Percentiles rank a stretch among this genome's conserved stretches.
phyloP scores from a whole-genome alignment of 2,329 filamentous ascomycete species.

The Fusarium sublunatum region DNA sequence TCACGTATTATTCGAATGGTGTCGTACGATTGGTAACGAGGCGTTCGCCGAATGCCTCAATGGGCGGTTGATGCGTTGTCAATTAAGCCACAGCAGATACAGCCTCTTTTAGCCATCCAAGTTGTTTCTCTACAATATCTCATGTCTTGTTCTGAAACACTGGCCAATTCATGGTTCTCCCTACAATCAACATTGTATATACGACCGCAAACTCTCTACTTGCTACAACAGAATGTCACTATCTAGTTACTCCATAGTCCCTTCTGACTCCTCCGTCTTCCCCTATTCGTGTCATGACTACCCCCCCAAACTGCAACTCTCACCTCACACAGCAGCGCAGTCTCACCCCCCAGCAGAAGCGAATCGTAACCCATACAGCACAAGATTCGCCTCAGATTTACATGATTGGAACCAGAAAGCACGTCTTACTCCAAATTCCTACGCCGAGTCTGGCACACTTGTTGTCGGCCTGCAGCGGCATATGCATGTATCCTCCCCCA shows the following conservation, averaged over 20 bases:
- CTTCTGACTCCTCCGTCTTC: not conserved
- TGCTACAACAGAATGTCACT: too few relatives aligned
- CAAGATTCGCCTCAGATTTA: constrained; percentile 34
- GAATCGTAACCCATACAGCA: constrained; percentile 12
- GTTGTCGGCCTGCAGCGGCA: constrained; percentile 39
- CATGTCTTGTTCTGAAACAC: not conserved
- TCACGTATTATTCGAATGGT: constrained; percentile 33
- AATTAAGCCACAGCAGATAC: constrained; percentile 32
- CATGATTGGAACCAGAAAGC: constrained; percentile 39
- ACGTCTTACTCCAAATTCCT: constrained; percentile 20
- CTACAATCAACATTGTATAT: not conserved
- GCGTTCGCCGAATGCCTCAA: constrained; percentile 30
- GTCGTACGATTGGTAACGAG: constrained; percentile 40
- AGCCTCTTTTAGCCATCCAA: not conserved
- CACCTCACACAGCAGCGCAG: constrained; percentile 35
- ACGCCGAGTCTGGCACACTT: constrained; percentile 12
- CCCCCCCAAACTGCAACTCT: constrained; percentile 8
- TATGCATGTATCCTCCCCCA: constrained; percentile 40
- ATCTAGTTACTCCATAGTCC: too few relatives aligned
- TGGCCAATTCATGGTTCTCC: not conserved
- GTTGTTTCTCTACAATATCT: not conserved
- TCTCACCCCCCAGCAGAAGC: constrained; percentile 33
- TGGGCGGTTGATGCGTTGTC: constrained; percentile 43
- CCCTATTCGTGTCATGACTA: not conserved
- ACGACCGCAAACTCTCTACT: not conserved